Base-by-base conservation (phyloP, 768 basidiomycete species). In the Dioszegia aurantiaca region DNA sequence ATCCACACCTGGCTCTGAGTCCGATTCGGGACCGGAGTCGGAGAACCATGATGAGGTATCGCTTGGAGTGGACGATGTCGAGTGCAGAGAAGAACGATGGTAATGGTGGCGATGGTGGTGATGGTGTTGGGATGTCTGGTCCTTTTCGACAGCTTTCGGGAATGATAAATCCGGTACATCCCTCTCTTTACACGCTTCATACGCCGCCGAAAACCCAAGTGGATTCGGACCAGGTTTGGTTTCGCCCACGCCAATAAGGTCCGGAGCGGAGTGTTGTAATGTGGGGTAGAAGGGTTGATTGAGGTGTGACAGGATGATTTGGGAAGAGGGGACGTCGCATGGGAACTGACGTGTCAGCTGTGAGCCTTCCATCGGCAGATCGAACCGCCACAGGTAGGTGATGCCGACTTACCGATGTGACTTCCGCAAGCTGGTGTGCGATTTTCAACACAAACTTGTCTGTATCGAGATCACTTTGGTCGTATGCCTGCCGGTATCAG, bases 201-300 rank as follows among this genome's bases (percentile, higher is more conserved):
- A 67, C 4, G 62, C 56, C 8, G 57, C 57, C 11, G 64, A 54
- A 39, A 61, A 60, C 1, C 67, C 67, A 39, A 55, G 57, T 16
- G 56, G 47, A 16, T 62, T 65, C 27, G 67, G 64, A 23, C 26
- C 27, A 12, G 56, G 59, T 31, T 58, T 48, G 3, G 61, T 19
- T 47, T 64, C 63, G 14, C 60, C 40, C 4, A 62, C 55, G 24
- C 69, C 67, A 28, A 82, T 65, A 51, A 88, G 81, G 55, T 84
- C 82, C 31, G 81, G 74, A 0, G 85, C 86, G 21, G 73, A 81
- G 41, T 84, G 82, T 12, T 80, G 78, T 66, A 87, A 85, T 9
- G 80, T 78, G 4, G 87, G 87, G 6, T 84, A 82, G 78, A 88
- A 86, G 0, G 87, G 87, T 74, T 86, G 83, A 74, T 88, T 88